Percentiles rank a stretch among this genome's conserved stretches.
phyloP scores from a whole-genome alignment of 345 rosid genomes.

The Euphorbia peplus region DNA sequence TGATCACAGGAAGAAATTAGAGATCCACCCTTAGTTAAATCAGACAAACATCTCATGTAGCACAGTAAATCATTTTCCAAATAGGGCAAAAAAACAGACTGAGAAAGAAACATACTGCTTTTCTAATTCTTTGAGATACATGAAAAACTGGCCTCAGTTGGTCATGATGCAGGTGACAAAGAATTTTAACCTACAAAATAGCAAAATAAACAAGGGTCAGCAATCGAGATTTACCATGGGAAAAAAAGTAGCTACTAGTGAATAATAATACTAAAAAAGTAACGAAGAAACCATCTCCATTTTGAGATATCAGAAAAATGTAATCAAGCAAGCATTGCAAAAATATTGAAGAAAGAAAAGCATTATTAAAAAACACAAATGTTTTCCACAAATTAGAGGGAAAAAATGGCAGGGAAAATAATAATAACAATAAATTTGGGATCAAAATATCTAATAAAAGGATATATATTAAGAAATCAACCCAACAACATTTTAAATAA shows the following conservation, averaged over 20 bases:
- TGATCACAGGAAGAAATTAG: conserved; percentile 29
- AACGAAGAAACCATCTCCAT: background rate
- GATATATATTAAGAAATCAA: background rate
- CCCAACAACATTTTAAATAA: conserved; percentile 1
- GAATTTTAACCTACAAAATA: conserved; percentile 65
- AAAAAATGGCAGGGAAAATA: background rate
- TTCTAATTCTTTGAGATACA: conserved; percentile 73
- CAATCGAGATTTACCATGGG: background rate
- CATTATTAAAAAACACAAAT: background rate
- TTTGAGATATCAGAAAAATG: background rate
- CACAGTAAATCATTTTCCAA: background rate
- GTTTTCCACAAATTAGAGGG: background rate
- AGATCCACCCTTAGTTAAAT: conserved; percentile 2
- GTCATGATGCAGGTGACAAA: conserved; percentile 94
- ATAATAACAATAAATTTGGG: background rate
- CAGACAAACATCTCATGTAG: background rate
- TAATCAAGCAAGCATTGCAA: background rate
- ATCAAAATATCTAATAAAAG: background rate
- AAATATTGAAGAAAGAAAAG: background rate
- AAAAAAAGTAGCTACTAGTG: background rate
- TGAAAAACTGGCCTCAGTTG: conserved; percentile 86
- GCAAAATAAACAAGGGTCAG: conserved; percentile 22
- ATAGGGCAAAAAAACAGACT: background rate
- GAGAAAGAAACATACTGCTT: conserved; percentile 58
- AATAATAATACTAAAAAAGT: background rate